A percentile compares a stretch with the other conserved stretches of the same genome.
These are phyloP conservation scores for Athelia psychrophila DNA, from an alignment of 1,284 basidiomycete genomes.

Conservation along the genomic window DNA sequence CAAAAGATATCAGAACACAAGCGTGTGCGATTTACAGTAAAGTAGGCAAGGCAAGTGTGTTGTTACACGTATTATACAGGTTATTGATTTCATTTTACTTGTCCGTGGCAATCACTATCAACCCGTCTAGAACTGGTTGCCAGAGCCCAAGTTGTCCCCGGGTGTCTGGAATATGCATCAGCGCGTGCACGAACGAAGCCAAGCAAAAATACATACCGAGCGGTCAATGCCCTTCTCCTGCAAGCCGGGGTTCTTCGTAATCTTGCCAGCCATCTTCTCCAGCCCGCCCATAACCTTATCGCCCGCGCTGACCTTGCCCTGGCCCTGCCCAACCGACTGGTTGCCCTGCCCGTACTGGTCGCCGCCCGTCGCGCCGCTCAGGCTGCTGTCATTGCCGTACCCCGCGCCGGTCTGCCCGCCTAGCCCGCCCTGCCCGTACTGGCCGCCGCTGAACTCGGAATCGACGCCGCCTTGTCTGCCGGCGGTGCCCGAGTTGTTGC, in stretches of 20 bases:
- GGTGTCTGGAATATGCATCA: too few species aligned
- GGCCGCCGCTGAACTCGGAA: slow-evolving; percentile 4
- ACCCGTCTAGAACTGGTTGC: too few species aligned
- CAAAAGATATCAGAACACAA: too few species aligned
- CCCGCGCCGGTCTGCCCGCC: slow-evolving; percentile 10
- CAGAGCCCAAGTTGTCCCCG: too few species aligned
- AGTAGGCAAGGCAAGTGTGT: too few species aligned
- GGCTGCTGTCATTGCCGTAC: not conserved
- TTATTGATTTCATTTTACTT: too few species aligned
- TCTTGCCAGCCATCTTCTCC: slow-evolving; percentile 22
- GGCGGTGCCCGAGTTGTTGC: too few species aligned
- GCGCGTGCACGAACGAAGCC: too few species aligned
- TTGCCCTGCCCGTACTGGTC: slow-evolving; percentile 6
- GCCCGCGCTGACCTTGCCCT: slow-evolving; percentile 15
- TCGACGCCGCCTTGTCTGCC: too few species aligned
- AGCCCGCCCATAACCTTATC: slow-evolving; percentile 18
- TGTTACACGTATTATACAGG: too few species aligned
- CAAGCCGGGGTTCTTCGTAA: slow-evolving; percentile 15
- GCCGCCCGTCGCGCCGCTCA: slow-evolving; percentile 4
- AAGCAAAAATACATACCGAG: not conserved
- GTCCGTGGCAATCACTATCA: too few species aligned
- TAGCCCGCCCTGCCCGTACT: slow-evolving; percentile 9
- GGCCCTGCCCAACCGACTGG: slow-evolving; percentile 1
- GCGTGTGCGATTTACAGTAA: too few species aligned
- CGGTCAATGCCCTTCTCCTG: slow-evolving; percentile 18